Evolutionary conservation across 2,329 filamentous ascomycete genomes (phyloP).

Genomic region (Monilinia vaccinii-corymbosi): DNA sequence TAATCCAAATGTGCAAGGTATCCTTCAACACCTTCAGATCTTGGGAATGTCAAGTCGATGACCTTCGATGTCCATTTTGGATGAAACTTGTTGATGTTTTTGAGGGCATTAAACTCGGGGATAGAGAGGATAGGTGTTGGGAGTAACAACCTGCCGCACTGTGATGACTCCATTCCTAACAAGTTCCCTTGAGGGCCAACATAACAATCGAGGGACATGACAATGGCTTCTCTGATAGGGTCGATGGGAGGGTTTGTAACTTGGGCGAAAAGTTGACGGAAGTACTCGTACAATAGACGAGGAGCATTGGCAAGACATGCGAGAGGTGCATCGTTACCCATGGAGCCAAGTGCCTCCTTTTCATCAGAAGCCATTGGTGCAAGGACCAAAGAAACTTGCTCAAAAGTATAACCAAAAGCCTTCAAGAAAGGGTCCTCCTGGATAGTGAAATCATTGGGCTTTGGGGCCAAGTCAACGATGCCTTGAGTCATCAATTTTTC

Average conservation of each 20-base stretch:
- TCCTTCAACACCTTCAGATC: slow-evolving; percentile 70
- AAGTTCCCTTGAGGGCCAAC: slow-evolving; percentile 93
- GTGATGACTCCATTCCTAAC: slow-evolving; percentile 82
- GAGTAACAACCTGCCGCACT: slow-evolving; percentile 77
- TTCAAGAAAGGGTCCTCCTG: slow-evolving; percentile 79
- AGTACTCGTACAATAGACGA: slow-evolving; percentile 88
- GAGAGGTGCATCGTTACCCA: slow-evolving; percentile 93
- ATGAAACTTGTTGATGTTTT: slow-evolving; percentile 64
- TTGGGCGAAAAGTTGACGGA: slow-evolving; percentile 94
- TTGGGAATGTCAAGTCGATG: slow-evolving; percentile 91
- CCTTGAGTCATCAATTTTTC: slow-evolving; percentile 49
- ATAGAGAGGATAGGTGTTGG: slow-evolving; percentile 85
- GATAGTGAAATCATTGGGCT: slow-evolving; percentile 59
- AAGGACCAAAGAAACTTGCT: slow-evolving; percentile 85
- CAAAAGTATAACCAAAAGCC: slow-evolving; percentile 88
- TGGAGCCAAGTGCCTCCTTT: slow-evolving; percentile 92
- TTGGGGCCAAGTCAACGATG: slow-evolving; percentile 54
- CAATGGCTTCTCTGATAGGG: slow-evolving; percentile 91
- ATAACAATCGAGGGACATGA: slow-evolving; percentile 96
- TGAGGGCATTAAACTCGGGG: slow-evolving; percentile 81
- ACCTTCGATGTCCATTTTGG: slow-evolving; percentile 78
- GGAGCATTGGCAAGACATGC: slow-evolving; percentile 87
- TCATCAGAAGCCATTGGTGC: slow-evolving; percentile 96
- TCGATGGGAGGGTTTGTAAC: slow-evolving; percentile 98
- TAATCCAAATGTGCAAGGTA: slow-evolving; percentile 81